A percentile compares a stretch with the other conserved stretches of the same genome.
Evolutionary conservation across 129 eudicot species (phyloP).

Genomic region (Apium graveolens): DNA sequence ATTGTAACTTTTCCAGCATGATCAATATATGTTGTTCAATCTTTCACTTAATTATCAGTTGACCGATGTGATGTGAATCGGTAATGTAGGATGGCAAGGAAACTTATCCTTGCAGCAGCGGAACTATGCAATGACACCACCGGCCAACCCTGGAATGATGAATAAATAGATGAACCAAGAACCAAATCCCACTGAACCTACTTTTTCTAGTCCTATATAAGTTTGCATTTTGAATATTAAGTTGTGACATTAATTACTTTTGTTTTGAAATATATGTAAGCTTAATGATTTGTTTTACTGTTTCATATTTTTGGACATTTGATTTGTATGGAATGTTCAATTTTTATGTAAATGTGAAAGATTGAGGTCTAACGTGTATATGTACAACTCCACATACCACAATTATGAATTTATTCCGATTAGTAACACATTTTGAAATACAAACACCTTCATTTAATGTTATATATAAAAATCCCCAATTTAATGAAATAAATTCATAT

Average conservation of each 20-base stretch:
- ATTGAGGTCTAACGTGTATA: too few species aligned
- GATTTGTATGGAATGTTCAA: neutral
- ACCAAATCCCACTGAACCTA: neutral
- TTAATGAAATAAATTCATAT: too few species aligned
- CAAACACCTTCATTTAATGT: too few species aligned
- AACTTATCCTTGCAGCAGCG: conserved; percentile 8
- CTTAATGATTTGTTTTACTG: neutral
- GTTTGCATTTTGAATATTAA: neutral
- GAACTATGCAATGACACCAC: conserved; percentile 12
- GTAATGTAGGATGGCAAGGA: conserved; percentile 15
- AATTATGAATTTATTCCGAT: too few species aligned
- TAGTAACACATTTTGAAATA: too few species aligned
- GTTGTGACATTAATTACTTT: neutral
- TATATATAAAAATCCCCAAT: too few species aligned
- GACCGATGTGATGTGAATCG: neutral
- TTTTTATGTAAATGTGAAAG: too few species aligned
- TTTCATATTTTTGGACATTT: neutral
- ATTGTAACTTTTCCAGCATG: neutral
- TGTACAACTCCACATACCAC: too few species aligned
- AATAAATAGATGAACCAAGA: neutral
- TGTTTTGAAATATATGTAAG: neutral
- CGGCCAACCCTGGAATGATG: conserved; percentile 19
- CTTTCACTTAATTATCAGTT: too few species aligned
- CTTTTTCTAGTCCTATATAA: neutral
- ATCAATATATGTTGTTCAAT: too few species aligned